Conservation (phyloP, 2,329 filamentous ascomycete species). For the Nectriaceae sp. region DNA sequence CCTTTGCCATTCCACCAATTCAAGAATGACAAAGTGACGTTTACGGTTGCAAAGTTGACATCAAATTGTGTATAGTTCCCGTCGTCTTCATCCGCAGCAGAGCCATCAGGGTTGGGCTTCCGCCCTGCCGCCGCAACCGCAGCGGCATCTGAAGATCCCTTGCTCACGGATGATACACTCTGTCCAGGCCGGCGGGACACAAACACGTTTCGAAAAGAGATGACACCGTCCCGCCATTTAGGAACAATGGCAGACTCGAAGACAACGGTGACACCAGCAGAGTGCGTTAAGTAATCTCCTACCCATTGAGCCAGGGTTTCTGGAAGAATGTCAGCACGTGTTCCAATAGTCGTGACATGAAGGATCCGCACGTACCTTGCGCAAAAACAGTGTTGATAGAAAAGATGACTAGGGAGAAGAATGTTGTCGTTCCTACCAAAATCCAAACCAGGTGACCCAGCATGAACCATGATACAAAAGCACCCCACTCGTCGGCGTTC, state of each 20-base stretch:
- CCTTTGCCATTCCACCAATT: conserved; percentile 99
- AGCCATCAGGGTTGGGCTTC: conserved; percentile 40
- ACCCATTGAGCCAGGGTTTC: conserved; percentile 93
- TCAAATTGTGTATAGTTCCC: conserved; percentile 99
- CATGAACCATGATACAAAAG: conserved; percentile 91
- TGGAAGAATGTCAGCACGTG: conserved; percentile 34
- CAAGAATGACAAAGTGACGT: conserved; percentile 94
- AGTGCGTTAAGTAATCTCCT: conserved; percentile 92
- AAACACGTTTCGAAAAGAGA: conserved; percentile 95
- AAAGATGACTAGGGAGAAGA: conserved; percentile 89
- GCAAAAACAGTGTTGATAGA: conserved; percentile 95
- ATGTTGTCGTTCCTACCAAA: conserved; percentile 94
- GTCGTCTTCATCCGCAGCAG: conserved; percentile 63
- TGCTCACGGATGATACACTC: conserved; percentile 78
- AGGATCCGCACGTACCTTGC: conserved; percentile 62
- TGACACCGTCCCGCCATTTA: conserved; percentile 92
- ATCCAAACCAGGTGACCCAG: conserved; percentile 94
- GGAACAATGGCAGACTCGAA: conserved; percentile 98
- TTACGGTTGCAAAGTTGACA: conserved; percentile 89
- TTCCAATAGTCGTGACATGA: neutral
- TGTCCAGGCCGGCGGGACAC: conserved; percentile 90
- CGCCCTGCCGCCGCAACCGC: conserved; percentile 79
- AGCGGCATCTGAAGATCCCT: conserved; percentile 86
- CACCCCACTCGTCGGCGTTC: conserved; percentile 95
- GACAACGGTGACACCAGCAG: conserved; percentile 88